A percentile compares a stretch with the other conserved stretches of the same genome.
Conservation (phyloP, 768 basidiomycete species). For the Termitomyces sp. region DNA sequence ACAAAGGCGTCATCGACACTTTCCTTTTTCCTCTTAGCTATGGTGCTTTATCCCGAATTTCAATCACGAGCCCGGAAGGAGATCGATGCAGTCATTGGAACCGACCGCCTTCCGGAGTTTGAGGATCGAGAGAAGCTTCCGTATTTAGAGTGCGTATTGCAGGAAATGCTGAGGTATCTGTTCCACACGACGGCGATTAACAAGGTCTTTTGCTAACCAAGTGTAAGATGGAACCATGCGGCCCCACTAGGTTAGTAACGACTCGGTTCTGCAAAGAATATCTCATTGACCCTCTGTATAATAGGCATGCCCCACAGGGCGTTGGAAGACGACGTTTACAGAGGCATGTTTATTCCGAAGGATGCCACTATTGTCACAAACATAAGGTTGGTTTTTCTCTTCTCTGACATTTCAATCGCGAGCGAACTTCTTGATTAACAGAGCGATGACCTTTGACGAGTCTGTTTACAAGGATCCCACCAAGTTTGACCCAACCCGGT, state of each 20-base stretch:
- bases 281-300: not conserved
- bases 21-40: conserved; percentile 34
- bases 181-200: not conserved
- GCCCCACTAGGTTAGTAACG: conserved; percentile 19
- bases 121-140: conserved; percentile 29
- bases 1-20: conserved; percentile 22
- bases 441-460: conserved; percentile 39
- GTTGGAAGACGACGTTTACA: conserved; percentile 4
- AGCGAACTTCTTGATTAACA: conserved; percentile 14
- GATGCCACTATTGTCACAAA: conserved; percentile 40
- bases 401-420: not conserved
- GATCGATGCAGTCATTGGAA: conserved; percentile 36
- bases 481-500: conserved; percentile 43
- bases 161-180: conserved; percentile 22
- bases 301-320: not conserved
- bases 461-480: conserved; percentile 36
- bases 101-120: conserved; percentile 33
- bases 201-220: not conserved
- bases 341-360: conserved; percentile 25
- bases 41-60: conserved; percentile 36
- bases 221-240: conserved; percentile 20
- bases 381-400: conserved; percentile 29
- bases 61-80: conserved; percentile 37
- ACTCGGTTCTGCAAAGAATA: not conserved
- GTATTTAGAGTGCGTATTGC: conserved; percentile 34